These are phyloP conservation scores for Scleroderma citrinum DNA, from an alignment of 768 basidiomycete genomes.

Conservation along the genomic window DNA sequence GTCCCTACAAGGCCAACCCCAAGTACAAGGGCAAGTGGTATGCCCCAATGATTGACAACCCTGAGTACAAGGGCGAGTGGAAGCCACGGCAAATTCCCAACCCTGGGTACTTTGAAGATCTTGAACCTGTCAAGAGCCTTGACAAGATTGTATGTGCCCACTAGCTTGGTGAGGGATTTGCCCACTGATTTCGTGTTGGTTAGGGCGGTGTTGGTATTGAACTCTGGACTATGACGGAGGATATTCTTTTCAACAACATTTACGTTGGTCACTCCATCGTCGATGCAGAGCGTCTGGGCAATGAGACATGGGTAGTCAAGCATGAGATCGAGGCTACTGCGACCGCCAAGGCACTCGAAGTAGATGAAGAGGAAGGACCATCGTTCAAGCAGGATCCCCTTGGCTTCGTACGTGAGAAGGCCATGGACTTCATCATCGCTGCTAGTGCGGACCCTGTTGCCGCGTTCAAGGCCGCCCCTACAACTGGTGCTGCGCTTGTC, in stretches of 20 bases:
- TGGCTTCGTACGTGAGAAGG: conserved; percentile 72
- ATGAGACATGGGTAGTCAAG: conserved; percentile 91
- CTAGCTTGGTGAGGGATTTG: not conserved
- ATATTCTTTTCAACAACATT: conserved; percentile 90
- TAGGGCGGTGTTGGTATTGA: conserved; percentile 95
- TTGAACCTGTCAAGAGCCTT: conserved; percentile 72
- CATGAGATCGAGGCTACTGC: conserved; percentile 67
- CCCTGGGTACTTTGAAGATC: conserved; percentile 88
- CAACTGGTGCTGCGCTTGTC: conserved; percentile 74
- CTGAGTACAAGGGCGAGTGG: conserved; percentile 96
- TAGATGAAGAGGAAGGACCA: conserved; percentile 38
- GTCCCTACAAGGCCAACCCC: conserved; percentile 87
- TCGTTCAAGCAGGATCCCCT: conserved; percentile 71
- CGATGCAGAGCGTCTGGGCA: conserved; percentile 78
- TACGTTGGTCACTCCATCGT: conserved; percentile 87
- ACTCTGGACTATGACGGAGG: conserved; percentile 99
- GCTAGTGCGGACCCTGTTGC: conserved; percentile 68
- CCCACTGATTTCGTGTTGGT: conserved; percentile 1
- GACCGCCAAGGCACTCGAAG: conserved; percentile 37
- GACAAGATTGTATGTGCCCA: conserved; percentile 66
- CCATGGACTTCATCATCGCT: conserved; percentile 73
- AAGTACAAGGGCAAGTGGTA: conserved; percentile 98
- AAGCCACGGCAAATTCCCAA: conserved; percentile 86
- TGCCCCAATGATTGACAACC: conserved; percentile 93
- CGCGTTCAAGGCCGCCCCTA: conserved; percentile 86